Conservation (phyloP, 2,329 filamentous ascomycete genomes). For the Pseudodiploospora longispora region DNA sequence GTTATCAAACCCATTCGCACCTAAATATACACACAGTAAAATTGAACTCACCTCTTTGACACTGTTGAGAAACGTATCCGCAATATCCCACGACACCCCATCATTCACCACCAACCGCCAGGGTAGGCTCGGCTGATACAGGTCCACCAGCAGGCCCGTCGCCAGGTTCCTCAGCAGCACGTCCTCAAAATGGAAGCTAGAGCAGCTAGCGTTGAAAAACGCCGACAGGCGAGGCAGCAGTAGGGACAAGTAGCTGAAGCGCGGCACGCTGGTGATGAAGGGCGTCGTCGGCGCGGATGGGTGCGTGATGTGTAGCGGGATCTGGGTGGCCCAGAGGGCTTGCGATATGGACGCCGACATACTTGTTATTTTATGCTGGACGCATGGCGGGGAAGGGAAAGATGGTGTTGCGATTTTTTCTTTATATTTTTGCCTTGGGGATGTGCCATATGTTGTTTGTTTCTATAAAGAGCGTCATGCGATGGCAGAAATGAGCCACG, state of each 20-base stretch:
- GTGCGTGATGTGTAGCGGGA: constrained; percentile 49
- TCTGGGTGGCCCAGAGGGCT: constrained; percentile 45
- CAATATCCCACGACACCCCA: constrained; percentile 50
- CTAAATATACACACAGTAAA: neutral
- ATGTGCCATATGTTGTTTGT: no score
- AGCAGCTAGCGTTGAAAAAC: constrained; percentile 47
- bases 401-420: neutral
- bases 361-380: constrained; percentile 5
- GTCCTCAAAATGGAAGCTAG: constrained; percentile 51
- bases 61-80: constrained; percentile 55
- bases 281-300: constrained; percentile 36
- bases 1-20: neutral
- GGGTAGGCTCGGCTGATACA: constrained; percentile 47
- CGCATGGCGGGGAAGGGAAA: constrained; percentile 9
- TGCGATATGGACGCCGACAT: constrained; percentile 30
- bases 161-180: constrained; percentile 45
- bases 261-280: constrained; percentile 46
- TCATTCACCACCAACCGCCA: constrained; percentile 49
- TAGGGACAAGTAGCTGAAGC: constrained; percentile 52
- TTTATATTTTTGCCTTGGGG: neutral
- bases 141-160: constrained; percentile 46
- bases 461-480: no score
- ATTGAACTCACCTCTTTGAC: constrained; percentile 47
- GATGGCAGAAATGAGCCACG: no score
- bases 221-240: constrained; percentile 46